These are phyloP conservation scores for Boletus reticuloceps DNA, from an alignment of 768 basidiomycete genomes.

Conservation along the genomic window DNA sequence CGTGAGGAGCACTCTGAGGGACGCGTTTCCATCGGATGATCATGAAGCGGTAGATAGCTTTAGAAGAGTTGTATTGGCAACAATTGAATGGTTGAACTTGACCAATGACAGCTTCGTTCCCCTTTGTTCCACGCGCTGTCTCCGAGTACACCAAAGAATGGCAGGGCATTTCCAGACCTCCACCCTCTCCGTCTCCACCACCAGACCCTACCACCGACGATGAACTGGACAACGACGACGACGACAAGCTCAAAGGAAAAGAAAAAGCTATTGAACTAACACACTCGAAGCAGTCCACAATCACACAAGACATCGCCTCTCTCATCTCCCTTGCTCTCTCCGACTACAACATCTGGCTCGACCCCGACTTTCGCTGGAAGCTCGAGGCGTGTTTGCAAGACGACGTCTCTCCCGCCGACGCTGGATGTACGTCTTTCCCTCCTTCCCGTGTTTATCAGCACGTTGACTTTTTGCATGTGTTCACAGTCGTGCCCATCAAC, in stretches of 20 bases:
- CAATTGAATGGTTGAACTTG: not conserved
- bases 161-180: conserved; percentile 13
- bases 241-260: conserved; percentile 17
- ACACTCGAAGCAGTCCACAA: conserved; percentile 16
- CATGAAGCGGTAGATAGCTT: not conserved
- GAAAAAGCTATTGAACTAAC: conserved; percentile 14
- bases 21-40: not conserved
- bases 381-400: conserved; percentile 36
- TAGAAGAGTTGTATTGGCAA: too few relatives aligned
- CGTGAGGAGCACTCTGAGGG: too few relatives aligned
- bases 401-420: conserved; percentile 16
- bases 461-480: not conserved
- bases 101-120: conserved; percentile 32
- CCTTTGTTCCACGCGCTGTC: conserved; percentile 49
- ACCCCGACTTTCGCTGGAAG: conserved; percentile 50
- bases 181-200: conserved; percentile 6
- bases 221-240: conserved; percentile 1
- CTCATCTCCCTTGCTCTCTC: conserved; percentile 64
- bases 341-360: conserved; percentile 65
- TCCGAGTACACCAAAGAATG: conserved; percentile 32
- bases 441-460: too few relatives aligned
- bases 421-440: conserved; percentile 47
- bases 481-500: conserved; percentile 57
- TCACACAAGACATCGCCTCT: conserved; percentile 45
- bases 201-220: conserved; percentile 4